Conservation (phyloP, 2,329 filamentous ascomycete species). For the Colletotrichum sp. region DNA sequence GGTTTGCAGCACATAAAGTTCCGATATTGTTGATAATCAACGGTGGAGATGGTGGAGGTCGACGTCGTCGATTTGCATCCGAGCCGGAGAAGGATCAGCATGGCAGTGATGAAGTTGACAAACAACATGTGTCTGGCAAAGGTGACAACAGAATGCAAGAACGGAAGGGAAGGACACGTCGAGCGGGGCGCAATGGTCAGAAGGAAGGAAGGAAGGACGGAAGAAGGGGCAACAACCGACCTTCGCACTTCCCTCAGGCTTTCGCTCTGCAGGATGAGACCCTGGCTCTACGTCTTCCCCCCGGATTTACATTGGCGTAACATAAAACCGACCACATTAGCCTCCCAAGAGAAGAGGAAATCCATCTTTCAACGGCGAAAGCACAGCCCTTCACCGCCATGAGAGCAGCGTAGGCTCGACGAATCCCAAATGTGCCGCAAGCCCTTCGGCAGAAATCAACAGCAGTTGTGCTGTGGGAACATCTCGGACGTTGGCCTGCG, state of each 20-base stretch:
- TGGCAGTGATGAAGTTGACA: background rate
- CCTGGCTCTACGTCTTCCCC: background rate
- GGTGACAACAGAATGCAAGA: background rate
- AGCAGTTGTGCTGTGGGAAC: background rate
- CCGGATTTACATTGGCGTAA: background rate
- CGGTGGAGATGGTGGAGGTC: background rate
- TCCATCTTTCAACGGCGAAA: background rate
- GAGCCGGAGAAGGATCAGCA: background rate
- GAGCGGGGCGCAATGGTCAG: background rate
- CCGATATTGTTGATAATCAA: background rate
- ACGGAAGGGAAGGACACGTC: background rate
- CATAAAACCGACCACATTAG: background rate
- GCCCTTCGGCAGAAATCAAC: background rate
- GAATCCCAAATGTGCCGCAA: background rate
- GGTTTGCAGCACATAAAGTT: background rate
- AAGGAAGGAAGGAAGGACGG: background rate
- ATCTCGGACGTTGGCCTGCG: background rate
- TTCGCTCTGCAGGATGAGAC: background rate
- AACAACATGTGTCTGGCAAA: background rate
- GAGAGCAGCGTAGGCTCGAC: background rate
- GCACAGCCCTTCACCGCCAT: background rate
- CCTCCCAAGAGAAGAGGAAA: background rate
- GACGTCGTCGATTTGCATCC: background rate
- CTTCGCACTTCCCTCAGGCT: background rate
- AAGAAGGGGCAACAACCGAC: background rate